phyloP scores from a whole-genome alignment of 2,329 filamentous ascomycete species.

The Coleophoma cylindrospora region DNA sequence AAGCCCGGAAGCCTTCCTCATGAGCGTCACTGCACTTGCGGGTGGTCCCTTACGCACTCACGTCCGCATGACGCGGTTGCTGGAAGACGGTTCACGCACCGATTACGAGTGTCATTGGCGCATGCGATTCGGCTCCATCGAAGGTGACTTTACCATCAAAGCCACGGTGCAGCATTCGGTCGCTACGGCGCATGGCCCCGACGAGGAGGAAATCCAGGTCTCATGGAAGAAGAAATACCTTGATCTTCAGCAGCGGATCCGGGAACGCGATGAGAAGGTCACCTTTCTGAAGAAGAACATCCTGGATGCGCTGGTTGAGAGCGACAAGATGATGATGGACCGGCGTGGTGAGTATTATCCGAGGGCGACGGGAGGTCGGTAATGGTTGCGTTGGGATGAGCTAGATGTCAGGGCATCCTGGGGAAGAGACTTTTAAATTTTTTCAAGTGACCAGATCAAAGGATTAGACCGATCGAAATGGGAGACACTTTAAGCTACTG shows the following conservation, averaged over 20 bases:
- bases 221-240: slow-evolving; percentile 49
- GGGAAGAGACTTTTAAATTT: too few relatives aligned
- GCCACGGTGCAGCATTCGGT: slow-evolving; percentile 30
- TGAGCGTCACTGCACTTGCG: slow-evolving; percentile 52
- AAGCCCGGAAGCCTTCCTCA: slow-evolving; percentile 50
- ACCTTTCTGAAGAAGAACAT: slow-evolving; percentile 37
- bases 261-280: slow-evolving; percentile 51
- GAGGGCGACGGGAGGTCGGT: background rate
- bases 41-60: slow-evolving; percentile 47
- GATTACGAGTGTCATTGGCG: slow-evolving; percentile 51
- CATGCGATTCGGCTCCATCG: slow-evolving; percentile 47
- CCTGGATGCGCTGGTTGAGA: slow-evolving; percentile 27
- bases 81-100: slow-evolving; percentile 34
- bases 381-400: background rate
- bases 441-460: too few relatives aligned
- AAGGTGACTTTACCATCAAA: slow-evolving; percentile 47
- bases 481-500: too few relatives aligned
- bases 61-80: slow-evolving; percentile 36
- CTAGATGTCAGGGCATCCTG: too few relatives aligned
- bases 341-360: background rate
- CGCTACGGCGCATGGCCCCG: slow-evolving; percentile 8
- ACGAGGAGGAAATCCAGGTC: slow-evolving; percentile 15
- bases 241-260: slow-evolving; percentile 54
- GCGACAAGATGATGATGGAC: slow-evolving; percentile 4
- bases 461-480: too few relatives aligned